phyloP scores from a whole-genome alignment of 768 basidiomycete species.

The Leccinellum rugosiceps region DNA sequence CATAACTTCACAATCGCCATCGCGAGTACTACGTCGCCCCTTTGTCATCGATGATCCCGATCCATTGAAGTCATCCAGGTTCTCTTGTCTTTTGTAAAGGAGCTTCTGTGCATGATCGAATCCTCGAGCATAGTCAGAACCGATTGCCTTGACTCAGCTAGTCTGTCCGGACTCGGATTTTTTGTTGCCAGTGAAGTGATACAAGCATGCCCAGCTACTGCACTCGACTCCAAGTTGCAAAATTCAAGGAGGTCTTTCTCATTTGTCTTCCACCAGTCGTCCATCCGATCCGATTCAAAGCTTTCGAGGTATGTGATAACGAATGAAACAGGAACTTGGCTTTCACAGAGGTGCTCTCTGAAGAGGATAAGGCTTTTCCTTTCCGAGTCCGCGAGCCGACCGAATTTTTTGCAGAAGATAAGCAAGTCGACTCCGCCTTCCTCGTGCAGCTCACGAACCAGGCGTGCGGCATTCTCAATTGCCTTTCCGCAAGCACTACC shows the following conservation, averaged over 20 bases:
- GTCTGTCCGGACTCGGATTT: not conserved
- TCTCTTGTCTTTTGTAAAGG: conserved; percentile 9
- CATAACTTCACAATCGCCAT: too few species aligned
- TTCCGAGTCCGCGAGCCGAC: conserved; percentile 28
- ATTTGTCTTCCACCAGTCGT: conserved; percentile 31
- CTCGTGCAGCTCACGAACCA: conserved; percentile 30
- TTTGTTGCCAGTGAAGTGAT: conserved; percentile 21
- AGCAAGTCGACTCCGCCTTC: conserved; percentile 38
- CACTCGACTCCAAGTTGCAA: conserved; percentile 6
- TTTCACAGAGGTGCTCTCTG: conserved; percentile 36
- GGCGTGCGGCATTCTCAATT: conserved; percentile 20
- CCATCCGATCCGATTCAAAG: conserved; percentile 17
- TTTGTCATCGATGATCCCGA: too few species aligned
- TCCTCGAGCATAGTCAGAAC: conserved; percentile 21
- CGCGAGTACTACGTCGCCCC: too few species aligned
- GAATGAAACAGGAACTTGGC: conserved; percentile 35
- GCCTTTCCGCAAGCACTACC: conserved; percentile 9
- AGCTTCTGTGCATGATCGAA: conserved; percentile 16
- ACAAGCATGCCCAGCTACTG: conserved; percentile 27
- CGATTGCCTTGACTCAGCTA: conserved; percentile 11
- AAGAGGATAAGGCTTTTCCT: conserved; percentile 33
- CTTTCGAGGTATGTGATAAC: conserved; percentile 38
- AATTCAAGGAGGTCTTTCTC: conserved; percentile 7
- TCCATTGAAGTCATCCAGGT: too few species aligned
- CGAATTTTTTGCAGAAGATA: conserved; percentile 32